A percentile compares a stretch with the other conserved stretches of the same genome.
These are phyloP conservation scores for Globisporangium camurandrum DNA, from an alignment of 352 stramenopile species.

Conservation along the genomic window DNA sequence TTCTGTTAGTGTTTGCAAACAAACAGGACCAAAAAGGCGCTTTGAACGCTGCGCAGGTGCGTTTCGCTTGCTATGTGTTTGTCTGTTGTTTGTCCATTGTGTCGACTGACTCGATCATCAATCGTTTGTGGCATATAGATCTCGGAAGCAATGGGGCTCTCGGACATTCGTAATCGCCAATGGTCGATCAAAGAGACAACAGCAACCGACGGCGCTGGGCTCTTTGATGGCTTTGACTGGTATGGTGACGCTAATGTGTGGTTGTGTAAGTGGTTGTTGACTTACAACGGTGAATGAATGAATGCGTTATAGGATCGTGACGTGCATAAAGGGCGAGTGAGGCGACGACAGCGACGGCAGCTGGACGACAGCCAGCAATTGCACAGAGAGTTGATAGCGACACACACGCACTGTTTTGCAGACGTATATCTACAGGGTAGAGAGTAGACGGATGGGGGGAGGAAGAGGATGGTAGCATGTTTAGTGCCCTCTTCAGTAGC, in stretches of 20 bases:
- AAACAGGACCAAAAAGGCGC: constrained; percentile 99
- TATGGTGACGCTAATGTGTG: constrained; percentile 27
- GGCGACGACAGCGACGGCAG: no score
- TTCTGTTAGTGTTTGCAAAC: constrained; percentile 99
- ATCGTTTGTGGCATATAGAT: constrained; percentile 60
- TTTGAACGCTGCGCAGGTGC: constrained; percentile 78
- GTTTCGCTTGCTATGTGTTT: constrained; percentile 1
- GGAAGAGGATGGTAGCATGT: no score
- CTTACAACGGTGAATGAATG: background rate
- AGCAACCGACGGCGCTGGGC: constrained; percentile 94
- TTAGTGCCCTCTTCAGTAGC: no score
- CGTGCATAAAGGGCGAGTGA: constrained; percentile 87
- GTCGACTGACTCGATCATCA: background rate
- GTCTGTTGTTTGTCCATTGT: background rate
- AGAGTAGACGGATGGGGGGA: no score
- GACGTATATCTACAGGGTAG: no score
- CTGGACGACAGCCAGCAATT: no score
- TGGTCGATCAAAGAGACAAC: constrained; percentile 99
- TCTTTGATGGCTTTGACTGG: constrained; percentile 99
- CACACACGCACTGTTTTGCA: no score
- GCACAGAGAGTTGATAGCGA: no score
- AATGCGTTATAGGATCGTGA: constrained; percentile 61
- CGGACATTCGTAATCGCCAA: constrained; percentile 97
- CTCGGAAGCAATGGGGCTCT: constrained; percentile 96
- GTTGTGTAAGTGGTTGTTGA: background rate